Evolutionary conservation across 306 rosid genomes (phyloP), one percentile per base, ranked within the genome.

Genomic region (Corylus heterophylla): DNA sequence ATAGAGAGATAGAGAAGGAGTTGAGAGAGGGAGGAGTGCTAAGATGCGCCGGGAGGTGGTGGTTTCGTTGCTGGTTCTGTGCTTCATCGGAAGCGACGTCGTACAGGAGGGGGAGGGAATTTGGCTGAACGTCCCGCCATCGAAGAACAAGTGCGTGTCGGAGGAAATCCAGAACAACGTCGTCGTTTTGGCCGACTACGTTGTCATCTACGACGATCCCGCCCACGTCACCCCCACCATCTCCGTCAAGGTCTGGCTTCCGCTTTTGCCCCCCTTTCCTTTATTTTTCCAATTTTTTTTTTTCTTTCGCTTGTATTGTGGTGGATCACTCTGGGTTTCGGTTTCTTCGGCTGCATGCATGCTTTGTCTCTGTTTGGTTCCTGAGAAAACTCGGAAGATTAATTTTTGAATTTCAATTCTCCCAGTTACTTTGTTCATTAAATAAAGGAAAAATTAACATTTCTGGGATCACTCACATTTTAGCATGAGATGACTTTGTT

Each of bases 161-260:
- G 99, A 95, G 84, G 99, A 95, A 91, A 91, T 93, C 89, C 99
- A 92, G 72, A 87, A 73, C 71, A 90, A 95, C 90, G 93, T 95
- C 62, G 93, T 95, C 66, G 96, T 95, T 91, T 88, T 93, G 84
- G 97, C 90, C 17, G 99, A 95, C 20, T 95, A 93, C 76, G 79
- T 88, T 22, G 87, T 91, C 80, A 76, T 95, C 8, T 49, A 90
- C 49, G 86, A 82, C 2, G 92, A 90, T 81, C 89, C 81, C 50
- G 0, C 87, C 27, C 84, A 11, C 14, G 7, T 12, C 50, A 31
- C 62, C 20, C 88, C 94, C 69, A 85, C 96, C 87, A 87, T 93
- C 80, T 86, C 92, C 35, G 86, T 81, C 87, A 93, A 95, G 97
- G 99, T 94, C 20, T 61, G 2, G 3, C 37, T 48, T 84, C 71